phyloP scores from a whole-genome alignment of 257 asterid genomes.

The Penstemon barbatus region DNA sequence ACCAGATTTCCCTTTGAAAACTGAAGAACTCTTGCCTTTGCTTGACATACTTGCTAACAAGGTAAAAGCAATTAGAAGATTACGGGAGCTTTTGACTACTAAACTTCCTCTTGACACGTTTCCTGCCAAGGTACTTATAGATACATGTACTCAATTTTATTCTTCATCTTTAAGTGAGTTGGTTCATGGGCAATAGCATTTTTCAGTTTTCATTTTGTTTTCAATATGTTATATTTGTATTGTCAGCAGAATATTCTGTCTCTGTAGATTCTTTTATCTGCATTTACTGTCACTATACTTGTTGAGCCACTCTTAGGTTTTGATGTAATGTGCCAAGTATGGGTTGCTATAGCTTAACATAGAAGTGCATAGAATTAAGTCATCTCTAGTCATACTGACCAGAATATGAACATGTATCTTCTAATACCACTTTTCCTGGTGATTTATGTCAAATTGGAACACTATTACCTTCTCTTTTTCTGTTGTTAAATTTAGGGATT shows the following conservation, averaged over 20 bases:
- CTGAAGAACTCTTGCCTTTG: constrained; percentile 93
- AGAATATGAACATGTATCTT: neutral
- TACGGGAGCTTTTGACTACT: constrained; percentile 95
- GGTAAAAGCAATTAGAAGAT: constrained; percentile 94
- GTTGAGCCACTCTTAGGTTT: no score
- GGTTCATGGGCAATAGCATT: constrained; percentile 7
- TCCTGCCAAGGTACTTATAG: constrained; percentile 87
- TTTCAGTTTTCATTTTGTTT: no score
- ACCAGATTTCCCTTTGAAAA: constrained; percentile 92
- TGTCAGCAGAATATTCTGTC: neutral
- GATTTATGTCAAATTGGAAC: no score
- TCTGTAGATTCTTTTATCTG: neutral
- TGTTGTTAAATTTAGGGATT: no score
- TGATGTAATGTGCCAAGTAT: no score
- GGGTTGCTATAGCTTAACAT: no score
- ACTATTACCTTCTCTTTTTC: no score
- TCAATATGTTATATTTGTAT: neutral
- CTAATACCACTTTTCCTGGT: no score
- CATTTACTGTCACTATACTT: neutral
- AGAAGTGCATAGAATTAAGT: no score
- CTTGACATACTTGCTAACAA: constrained; percentile 97
- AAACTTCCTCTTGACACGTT: constrained; percentile 90
- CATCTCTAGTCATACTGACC: no score
- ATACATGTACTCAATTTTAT: neutral
- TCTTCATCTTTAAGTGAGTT: neutral